phyloP scores from a whole-genome alignment of 306 rosid species.

The Vigna nakashimae region DNA sequence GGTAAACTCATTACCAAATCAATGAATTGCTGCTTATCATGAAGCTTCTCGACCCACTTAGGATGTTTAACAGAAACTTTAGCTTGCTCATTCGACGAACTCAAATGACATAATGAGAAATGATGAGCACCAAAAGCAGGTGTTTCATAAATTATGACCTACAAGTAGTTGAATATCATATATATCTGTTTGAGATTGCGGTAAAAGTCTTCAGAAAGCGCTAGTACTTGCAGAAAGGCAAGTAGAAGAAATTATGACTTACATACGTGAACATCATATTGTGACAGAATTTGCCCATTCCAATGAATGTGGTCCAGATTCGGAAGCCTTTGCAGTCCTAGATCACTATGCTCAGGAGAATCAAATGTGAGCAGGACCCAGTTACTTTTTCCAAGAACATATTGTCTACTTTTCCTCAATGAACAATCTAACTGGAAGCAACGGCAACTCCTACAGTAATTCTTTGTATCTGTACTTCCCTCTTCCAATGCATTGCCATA shows the following conservation, averaged over 20 bases:
- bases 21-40: conserved; percentile 58
- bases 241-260: conserved; percentile 65
- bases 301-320: conserved; percentile 80
- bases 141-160: conserved; percentile 82
- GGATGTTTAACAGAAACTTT: conserved; percentile 63
- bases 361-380: conserved; percentile 63
- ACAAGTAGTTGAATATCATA: conserved; percentile 45
- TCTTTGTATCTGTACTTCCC: conserved; percentile 41
- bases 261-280: conserved; percentile 95
- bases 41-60: conserved; percentile 80
- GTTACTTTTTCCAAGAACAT: conserved; percentile 52
- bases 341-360: conserved; percentile 55
- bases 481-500: conserved; percentile 49
- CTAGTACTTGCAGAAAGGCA: conserved; percentile 38
- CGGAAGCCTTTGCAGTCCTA: conserved; percentile 61
- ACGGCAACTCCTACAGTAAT: conserved; percentile 50
- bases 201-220: conserved; percentile 40
- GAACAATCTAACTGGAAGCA: conserved; percentile 58
- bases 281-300: conserved; percentile 69
- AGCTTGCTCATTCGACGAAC: conserved; percentile 61
- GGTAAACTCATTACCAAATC: conserved; percentile 69
- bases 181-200: conserved; percentile 34
- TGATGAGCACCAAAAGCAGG: conserved; percentile 77
- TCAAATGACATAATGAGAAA: conserved; percentile 60
- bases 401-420: conserved; percentile 54